Evolutionary conservation across 768 basidiomycete genomes (phyloP).

Genomic region (Amanita polypyramis): DNA sequence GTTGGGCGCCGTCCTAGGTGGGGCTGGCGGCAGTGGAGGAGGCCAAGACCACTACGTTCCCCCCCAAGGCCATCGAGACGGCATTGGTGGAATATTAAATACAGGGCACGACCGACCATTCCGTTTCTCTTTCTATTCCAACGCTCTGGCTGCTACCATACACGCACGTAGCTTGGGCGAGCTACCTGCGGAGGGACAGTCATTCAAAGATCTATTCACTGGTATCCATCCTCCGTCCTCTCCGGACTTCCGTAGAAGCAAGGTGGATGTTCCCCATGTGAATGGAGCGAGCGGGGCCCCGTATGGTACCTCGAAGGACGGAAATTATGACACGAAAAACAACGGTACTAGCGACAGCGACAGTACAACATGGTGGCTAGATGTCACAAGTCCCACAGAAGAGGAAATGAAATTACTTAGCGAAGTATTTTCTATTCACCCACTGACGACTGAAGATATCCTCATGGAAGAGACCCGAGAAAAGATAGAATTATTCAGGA

Average conservation of each 20-base stretch:
- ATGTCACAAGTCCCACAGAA: constrained; percentile 87
- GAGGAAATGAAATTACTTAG: constrained; percentile 97
- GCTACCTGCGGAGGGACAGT: constrained; percentile 87
- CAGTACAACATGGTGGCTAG: constrained; percentile 93
- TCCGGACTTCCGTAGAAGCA: neutral
- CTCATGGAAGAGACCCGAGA: constrained; percentile 99
- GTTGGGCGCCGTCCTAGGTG: constrained; percentile 15
- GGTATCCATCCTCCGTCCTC: constrained; percentile 26
- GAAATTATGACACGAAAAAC: neutral
- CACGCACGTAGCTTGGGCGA: constrained; percentile 90
- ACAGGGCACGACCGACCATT: constrained; percentile 82
- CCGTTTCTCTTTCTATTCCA: constrained; percentile 98
- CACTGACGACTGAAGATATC: constrained; percentile 97
- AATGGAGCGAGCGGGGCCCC: neutral
- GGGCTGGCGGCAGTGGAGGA: constrained; percentile 12
- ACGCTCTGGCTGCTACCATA: constrained; percentile 83
- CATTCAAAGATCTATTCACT: constrained; percentile 83
- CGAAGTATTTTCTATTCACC: constrained; percentile 97
- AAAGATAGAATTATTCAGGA: constrained; percentile 98
- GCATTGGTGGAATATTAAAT: constrained; percentile 20
- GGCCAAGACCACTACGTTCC: constrained; percentile 7
- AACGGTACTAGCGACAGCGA: constrained; percentile 35
- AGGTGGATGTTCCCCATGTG: neutral
- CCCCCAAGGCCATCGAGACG: constrained; percentile 17
- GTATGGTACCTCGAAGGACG: no score